Base-by-base conservation (phyloP, 1,139 yeast species). In the Geotrichum citri-aurantii region DNA sequence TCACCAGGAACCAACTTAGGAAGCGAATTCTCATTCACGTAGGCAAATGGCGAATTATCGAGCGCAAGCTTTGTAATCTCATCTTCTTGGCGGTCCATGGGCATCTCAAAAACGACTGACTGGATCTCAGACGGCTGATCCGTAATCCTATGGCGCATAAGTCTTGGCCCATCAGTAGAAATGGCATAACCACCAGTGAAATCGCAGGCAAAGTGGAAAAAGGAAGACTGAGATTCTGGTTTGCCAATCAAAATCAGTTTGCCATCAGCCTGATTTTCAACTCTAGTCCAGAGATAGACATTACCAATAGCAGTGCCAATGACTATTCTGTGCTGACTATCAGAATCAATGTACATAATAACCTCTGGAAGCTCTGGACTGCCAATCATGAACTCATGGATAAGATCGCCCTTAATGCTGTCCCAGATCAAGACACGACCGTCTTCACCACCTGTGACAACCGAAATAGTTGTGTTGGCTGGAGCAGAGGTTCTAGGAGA, bases 371-470 rank as follows among this genome's bases (percentile, higher is more conserved):
- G 23, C 14, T 56, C 53, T 24, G 26, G 44, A 26, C 42, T 19
- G 2, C 52, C 56, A 8, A 67, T 59, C 10, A 63, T 29, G 51
- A 61, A 62, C 19, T 57, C 60, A 27, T 52, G 42, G 5, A 56
- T 49, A n/a, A 55, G 49, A 6, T 46, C 40, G 31, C 66, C 66
- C 40, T 59, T 57, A 21, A 51, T 60, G 48, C 62, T 51, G 46
- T 62, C 68, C 72, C 68, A 66, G 14, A 66, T 61, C 14, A 59
- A 58, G 4, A 72, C 61, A 10, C 56, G 59, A 17, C 75, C 74
- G 47, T 66, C 69, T 17, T 59, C 64, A 40, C 68, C 68, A 8
- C 66, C 71, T 42, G 68, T 64, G 5, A 68, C 54, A 4, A 68
- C 69, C 11, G 64, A 65, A 24, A 66, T 58, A 14, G 58, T 61